Evolutionary conservation across 768 basidiomycete genomes (phyloP), one percentile per base, ranked within the genome.

Genomic region (Tricholoma sp.): DNA sequence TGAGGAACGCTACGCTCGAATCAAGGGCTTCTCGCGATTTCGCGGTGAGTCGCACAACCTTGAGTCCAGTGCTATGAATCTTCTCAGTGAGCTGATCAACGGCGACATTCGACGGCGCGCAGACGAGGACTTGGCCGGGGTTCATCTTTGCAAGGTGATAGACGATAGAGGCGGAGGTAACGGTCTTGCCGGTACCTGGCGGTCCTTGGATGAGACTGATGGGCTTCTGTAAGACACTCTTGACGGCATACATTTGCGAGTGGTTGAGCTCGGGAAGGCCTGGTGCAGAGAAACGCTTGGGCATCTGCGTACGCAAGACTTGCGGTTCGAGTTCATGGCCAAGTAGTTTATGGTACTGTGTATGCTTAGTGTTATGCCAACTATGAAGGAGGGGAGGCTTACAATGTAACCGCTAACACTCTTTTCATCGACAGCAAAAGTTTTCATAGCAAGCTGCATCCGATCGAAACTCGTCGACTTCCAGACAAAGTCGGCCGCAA

Each of bases 381-480:
- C 22, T 27, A 12, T 39, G 6, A 11, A 54, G 52, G 56, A 32
- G 60, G 32, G 22, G 8, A 47, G n/a, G 75, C 91, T 71, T 70
- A 94, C 92, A 59, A 99, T 99, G 63, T 98, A 99, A 10, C 96
- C 97, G 67, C 92, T 95, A 64, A 99, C 97, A 69, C 94, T 97
- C 79, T 98, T 97, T 73, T 99, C 97, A 64, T 99, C 97, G 16
- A 99, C 90, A 7, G 97, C 97, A 68, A 99, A 99, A 0, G 95
- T 98, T 81, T 98, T 98, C 96, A 99, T 98, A 0, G 97, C 96
- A 32, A 94, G 81, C 69, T 99, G 97, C 97, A 99, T 99, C 50
- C 97, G 82, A 71, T 99, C 97, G 66, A 99, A 99, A 71, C 96
- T 98, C 1, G 97, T 99, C 4, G 94, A 95, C 73, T 99, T 99